Evolutionary conservation across 495 filamentous ascomycete species (phyloP), one percentile per base, ranked within the genome.

Genomic region (Trichoderma reesei): DNA sequence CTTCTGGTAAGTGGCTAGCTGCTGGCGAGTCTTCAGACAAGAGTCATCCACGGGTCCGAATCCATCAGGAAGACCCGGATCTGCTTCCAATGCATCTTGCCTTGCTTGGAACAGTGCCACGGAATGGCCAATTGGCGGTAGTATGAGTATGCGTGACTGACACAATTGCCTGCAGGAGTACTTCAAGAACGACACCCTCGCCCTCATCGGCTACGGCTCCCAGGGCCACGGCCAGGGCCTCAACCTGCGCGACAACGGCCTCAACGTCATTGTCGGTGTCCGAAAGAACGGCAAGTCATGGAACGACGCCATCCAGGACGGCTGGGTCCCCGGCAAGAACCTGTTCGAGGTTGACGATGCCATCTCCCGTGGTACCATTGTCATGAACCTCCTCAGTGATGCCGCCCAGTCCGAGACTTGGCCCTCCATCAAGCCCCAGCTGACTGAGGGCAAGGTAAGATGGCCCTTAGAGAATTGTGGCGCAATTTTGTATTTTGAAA

Each of bases 111-210:
- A 41, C 62, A 36, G 36, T 7, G 34, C 61, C 63, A 60, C 36
- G 20, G 11, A 54, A 70, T 72, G 51, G 72, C 54, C 56, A 31
- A 39, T 33, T n/a, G 26, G 10, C 8, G 18, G 9, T 33, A 9
- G 18, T 9, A 56, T 65, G 34, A 54, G 5, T 26, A 26, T 61
- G 34, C 33, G 11, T 26, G 5, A 56, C 26, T 60, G 26, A 38
- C 13, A 13, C 7, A 59, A 41, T 33, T n/a, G n/a, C 14, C 41
- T 63, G 59, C 68, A 96, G 88, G 90, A 96, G 59, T 98, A 90
- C 86, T 98, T 98, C 89, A 98, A 98, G 87, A 87, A 98, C 80
- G 94, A 98, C 75, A 98, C 92, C 72, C 90, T 98, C 72, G 94
- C 95, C 66, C 88, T 98, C 71, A 98, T 98, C 77, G 94, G 94